Percentiles rank a stretch among this genome's conserved stretches.
These are phyloP conservation scores for Cladosporium oxysporum DNA, from an alignment of 2,329 filamentous ascomycete species.

Conservation along the genomic window DNA sequence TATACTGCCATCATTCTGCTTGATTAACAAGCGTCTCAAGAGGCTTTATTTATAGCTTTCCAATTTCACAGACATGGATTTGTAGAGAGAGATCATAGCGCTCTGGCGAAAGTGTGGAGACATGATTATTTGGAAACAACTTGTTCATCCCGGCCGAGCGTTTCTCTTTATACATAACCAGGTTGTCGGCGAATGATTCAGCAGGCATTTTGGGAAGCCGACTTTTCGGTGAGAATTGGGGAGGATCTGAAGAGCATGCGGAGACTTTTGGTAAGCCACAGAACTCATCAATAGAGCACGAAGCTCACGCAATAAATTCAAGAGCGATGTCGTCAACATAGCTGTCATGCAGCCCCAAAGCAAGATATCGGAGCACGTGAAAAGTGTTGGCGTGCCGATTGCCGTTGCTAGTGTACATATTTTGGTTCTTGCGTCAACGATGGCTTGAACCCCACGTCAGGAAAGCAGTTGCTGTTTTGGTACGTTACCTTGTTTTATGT, in stretches of 20 bases:
- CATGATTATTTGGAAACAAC: not conserved
- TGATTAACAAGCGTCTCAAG: not conserved
- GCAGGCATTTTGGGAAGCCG: not conserved
- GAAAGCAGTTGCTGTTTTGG: conserved; percentile 2
- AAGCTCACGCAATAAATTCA: not conserved
- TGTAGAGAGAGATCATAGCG: not conserved
- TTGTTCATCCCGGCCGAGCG: not conserved
- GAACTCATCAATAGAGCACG: not conserved
- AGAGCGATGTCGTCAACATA: not conserved
- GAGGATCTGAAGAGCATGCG: not conserved
- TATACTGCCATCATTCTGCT: not conserved
- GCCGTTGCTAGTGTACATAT: not conserved
- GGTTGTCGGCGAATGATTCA: not conserved
- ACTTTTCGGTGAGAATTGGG: not conserved
- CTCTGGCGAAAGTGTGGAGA: not conserved
- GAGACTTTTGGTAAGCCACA: not conserved
- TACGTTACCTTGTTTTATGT: not conserved
- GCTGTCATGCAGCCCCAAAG: not conserved
- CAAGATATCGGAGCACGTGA: not conserved
- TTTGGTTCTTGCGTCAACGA: not conserved
- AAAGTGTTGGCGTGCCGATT: not conserved
- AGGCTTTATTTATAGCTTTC: not conserved
- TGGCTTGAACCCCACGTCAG: not conserved
- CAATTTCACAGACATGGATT: not conserved
- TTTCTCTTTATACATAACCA: not conserved